A percentile compares a stretch with the other conserved stretches of the same genome.
These are phyloP conservation scores for Candolleomyces eurysporus DNA, from an alignment of 768 basidiomycete genomes.

Conservation along the genomic window DNA sequence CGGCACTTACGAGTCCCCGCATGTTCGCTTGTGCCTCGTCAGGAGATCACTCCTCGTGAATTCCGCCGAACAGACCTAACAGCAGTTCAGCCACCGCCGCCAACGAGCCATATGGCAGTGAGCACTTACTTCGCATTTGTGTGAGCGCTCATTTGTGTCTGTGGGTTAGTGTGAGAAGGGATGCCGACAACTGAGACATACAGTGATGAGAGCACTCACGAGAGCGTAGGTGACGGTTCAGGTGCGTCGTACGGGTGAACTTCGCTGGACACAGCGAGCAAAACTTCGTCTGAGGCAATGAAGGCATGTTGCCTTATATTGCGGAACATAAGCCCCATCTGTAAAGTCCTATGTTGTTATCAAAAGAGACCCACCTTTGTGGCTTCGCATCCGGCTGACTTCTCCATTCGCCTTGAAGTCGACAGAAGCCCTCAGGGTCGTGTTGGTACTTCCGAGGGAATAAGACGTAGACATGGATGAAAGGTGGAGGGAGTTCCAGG, in stretches of 20 bases:
- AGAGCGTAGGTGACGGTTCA: conserved; percentile 70
- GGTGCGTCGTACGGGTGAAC: conserved; percentile 71
- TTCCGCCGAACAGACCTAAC: conserved; percentile 62
- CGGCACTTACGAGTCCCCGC: conserved; percentile 61
- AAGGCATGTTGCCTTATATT: conserved; percentile 62
- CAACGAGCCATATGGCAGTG: neutral
- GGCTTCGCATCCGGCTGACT: conserved; percentile 41
- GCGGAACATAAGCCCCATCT: conserved; percentile 42
- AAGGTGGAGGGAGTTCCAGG: conserved; percentile 22
- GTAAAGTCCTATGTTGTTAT: conserved; percentile 31
- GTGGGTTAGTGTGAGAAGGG: conserved; percentile 8
- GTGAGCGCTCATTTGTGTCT: conserved; percentile 68
- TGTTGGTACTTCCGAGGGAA: conserved; percentile 20
- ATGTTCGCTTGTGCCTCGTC: conserved; percentile 69
- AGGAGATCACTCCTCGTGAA: conserved; percentile 75
- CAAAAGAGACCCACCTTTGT: conserved; percentile 31
- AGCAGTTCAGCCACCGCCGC: conserved; percentile 2
- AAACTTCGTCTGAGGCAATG: conserved; percentile 69
- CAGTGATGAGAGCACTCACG: conserved; percentile 43
- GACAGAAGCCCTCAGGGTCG: conserved; percentile 26
- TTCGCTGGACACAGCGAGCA: conserved; percentile 70
- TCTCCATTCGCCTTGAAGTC: conserved; percentile 42
- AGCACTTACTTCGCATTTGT: conserved; percentile 57
- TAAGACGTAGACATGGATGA: conserved; percentile 26
- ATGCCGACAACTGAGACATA: neutral